These are phyloP conservation scores for Spiraea crenata DNA, from an alignment of 331 rosid genomes.

Conservation along the genomic window DNA sequence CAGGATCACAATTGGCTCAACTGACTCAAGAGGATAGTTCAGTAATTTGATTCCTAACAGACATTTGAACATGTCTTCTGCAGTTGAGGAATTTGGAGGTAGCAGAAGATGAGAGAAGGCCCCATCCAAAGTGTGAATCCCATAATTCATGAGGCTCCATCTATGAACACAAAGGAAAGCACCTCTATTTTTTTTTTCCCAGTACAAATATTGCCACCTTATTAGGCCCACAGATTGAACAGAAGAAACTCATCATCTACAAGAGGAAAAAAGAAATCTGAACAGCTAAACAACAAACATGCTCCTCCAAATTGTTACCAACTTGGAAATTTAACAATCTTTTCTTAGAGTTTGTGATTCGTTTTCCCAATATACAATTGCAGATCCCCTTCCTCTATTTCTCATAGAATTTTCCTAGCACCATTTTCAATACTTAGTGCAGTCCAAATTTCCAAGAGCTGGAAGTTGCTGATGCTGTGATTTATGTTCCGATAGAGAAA, in stretches of 20 bases:
- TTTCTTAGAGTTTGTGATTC: slow-evolving; percentile 20
- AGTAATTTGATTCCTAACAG: slow-evolving; percentile 64
- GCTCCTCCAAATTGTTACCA: slow-evolving; percentile 23
- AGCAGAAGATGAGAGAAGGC: slow-evolving; percentile 38
- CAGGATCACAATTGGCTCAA: slow-evolving; percentile 14
- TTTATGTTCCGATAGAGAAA: slow-evolving; percentile 34
- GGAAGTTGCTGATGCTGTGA: slow-evolving; percentile 35
- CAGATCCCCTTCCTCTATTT: slow-evolving; percentile 26
- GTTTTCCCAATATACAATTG: slow-evolving; percentile 23
- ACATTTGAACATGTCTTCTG: slow-evolving; percentile 64
- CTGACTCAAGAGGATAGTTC: slow-evolving; percentile 25
- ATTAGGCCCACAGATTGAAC: slow-evolving; percentile 49
- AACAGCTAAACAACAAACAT: slow-evolving; percentile 36
- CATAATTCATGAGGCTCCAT: slow-evolving; percentile 39
- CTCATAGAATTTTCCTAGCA: slow-evolving; percentile 13
- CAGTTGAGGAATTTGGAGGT: slow-evolving; percentile 42
- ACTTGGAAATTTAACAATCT: slow-evolving; percentile 16
- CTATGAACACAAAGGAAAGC: slow-evolving; percentile 30
- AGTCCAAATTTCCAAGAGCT: slow-evolving; percentile 31
- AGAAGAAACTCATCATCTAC: slow-evolving; percentile 47
- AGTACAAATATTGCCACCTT: slow-evolving; percentile 21
- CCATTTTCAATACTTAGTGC: slow-evolving; percentile 29
- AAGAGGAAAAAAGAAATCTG: slow-evolving; percentile 38
- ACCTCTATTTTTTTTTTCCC: slow-evolving; percentile 30
- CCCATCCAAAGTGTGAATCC: slow-evolving; percentile 39